Base-by-base conservation (phyloP, 2,329 filamentous ascomycete species). In the Harringtonia aguacate region DNA sequence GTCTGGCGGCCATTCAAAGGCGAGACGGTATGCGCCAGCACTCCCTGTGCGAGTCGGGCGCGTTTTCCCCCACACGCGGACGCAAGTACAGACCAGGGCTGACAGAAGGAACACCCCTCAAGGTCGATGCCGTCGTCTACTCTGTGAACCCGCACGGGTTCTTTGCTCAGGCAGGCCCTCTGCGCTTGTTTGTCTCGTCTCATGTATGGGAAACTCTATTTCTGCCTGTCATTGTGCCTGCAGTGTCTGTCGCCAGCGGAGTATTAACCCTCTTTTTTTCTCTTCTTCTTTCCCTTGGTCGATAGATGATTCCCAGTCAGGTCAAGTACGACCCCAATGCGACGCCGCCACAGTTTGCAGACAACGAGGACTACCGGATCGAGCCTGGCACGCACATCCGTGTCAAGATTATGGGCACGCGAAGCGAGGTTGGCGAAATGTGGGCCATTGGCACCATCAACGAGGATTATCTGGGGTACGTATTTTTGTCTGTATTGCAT, bases 1-100 rank as follows among this genome's bases (percentile, higher is more conserved):
- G 87, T 98, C 46, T 98, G 90, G 90, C 79, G 90, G 58, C 92
- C 92, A 12, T 98, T 97, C 72, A 90, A 92, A 66, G 90, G 92
- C 58, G 92, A 98, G 73, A 94, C 92, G 63, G 92, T 94, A 43
- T 31, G 43, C 39, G 21, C 7, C 13, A 17, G 8, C 10, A 15
- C 24, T 29, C n/a, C 14, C 37, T 24, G 8, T 18, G 22, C 24
- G 27, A 9, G n/a, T 13, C 8, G 13, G 15, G 35, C 35, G 13
- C 20, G 20, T 20, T 22, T 37, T 31, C 14, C 13, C 30, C 15
- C 13, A 13, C 30, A 13, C 30, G 30, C 14, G 30, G 8, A 15
- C 20, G 18, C 18, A 17, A 12, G 14, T 17, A 15, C 36, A 38
- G 28, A 38, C 22, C 22, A 27, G 18, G 27, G 41, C 41, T 38